Conservation (phyloP, 768 basidiomycete genomes). For the Kwoniella newhampshirensis region DNA sequence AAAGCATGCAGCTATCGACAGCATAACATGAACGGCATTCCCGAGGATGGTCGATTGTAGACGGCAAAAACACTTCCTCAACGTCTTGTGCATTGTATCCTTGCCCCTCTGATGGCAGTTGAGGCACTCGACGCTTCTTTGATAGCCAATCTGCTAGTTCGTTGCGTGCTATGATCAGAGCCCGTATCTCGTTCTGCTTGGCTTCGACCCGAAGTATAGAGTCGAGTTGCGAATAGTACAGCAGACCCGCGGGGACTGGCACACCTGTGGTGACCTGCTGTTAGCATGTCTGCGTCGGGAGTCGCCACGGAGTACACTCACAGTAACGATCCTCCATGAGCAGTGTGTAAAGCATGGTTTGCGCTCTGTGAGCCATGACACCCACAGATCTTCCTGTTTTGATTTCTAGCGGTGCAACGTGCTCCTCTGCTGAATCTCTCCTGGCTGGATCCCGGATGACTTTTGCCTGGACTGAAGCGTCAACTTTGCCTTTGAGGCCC, state of each 20-base stretch:
- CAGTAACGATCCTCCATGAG: constrained; percentile 85
- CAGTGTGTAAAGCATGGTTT: constrained; percentile 95
- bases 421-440: constrained; percentile 28
- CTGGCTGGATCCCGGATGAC: constrained; percentile 59
- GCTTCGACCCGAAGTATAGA: constrained; percentile 80
- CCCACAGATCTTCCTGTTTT: constrained; percentile 83
- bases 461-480: constrained; percentile 73
- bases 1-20: constrained; percentile 87
- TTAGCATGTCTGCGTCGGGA: background rate
- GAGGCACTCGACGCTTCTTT: constrained; percentile 29
- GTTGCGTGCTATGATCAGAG: constrained; percentile 77
- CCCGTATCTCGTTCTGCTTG: constrained; percentile 76
- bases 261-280: constrained; percentile 56
- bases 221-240: constrained; percentile 92
- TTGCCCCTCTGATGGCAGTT: background rate
- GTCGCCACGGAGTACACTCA: constrained; percentile 31
- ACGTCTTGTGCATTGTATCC: constrained; percentile 23
- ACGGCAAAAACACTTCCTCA: constrained; percentile 67
- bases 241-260: constrained; percentile 74
- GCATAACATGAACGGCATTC: constrained; percentile 78
- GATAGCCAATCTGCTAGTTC: constrained; percentile 72
- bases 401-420: constrained; percentile 75
- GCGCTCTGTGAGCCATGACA: constrained; percentile 89
- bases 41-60: constrained; percentile 77
- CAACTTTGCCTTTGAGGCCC: constrained; percentile 92